Percentiles rank a stretch among this genome's conserved stretches.
Evolutionary conservation across 1,284 basidiomycete species (phyloP).

Genomic region (Cutaneotrichosporon mucoides): DNA sequence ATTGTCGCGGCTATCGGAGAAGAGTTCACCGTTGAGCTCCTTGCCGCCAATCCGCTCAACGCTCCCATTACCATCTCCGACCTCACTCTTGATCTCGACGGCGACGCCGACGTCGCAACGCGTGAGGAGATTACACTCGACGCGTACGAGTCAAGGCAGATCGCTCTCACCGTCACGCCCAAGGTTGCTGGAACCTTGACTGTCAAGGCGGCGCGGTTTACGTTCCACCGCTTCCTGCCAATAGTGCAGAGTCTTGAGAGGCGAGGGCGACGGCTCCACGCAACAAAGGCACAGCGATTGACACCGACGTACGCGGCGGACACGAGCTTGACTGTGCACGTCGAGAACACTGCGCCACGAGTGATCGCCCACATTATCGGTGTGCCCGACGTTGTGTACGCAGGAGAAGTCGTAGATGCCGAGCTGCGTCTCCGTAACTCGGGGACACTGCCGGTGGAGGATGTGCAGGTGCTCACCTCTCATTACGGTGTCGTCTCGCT

Average conservation of each 20-base stretch:
- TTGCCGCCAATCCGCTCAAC: constrained; percentile 51
- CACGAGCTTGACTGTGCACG: constrained; percentile 40
- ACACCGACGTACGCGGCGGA: constrained; percentile 50
- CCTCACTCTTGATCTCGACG: constrained; percentile 23
- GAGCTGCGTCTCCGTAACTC: constrained; percentile 38
- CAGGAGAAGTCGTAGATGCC: constrained; percentile 36
- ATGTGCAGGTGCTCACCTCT: constrained; percentile 35
- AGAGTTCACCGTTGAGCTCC: constrained; percentile 43
- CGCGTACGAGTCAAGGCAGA: constrained; percentile 41
- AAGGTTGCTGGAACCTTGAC: constrained; percentile 25
- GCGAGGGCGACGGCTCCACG: constrained; percentile 47
- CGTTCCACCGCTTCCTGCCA: constrained; percentile 50
- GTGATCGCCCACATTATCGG: constrained; percentile 30
- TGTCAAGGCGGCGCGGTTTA: constrained; percentile 38
- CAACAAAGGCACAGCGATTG: constrained; percentile 48
- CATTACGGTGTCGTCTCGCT: constrained; percentile 25
- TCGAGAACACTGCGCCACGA: constrained; percentile 41
- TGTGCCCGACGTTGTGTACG: constrained; percentile 30
- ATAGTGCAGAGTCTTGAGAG: constrained; percentile 46
- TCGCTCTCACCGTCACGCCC: constrained; percentile 37
- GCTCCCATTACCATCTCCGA: constrained; percentile 34
- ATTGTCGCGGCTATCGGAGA: constrained; percentile 38
- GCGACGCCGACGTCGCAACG: constrained; percentile 16
- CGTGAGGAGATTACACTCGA: constrained; percentile 39
- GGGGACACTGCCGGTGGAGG: constrained; percentile 31